These are phyloP conservation scores for Delonix regia DNA, from an alignment of 306 rosid genomes.

Conservation along the genomic window DNA sequence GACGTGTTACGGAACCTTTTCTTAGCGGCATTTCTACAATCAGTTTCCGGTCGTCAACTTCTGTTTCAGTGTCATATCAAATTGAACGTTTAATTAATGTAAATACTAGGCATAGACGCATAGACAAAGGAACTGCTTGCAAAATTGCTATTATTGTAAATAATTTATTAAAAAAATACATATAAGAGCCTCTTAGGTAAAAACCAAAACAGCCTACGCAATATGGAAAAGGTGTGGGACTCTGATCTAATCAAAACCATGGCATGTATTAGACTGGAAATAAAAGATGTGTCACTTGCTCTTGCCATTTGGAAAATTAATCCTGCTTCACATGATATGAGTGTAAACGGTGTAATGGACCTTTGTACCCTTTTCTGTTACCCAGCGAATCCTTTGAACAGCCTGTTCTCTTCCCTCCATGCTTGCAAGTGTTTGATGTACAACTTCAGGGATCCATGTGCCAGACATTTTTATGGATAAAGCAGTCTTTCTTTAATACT, in stretches of 20 bases:
- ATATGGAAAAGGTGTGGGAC: conserved; percentile 52
- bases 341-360: conserved; percentile 29
- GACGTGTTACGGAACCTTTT: not conserved
- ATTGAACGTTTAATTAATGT: not conserved
- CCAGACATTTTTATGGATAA: not conserved
- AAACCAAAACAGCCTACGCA: conserved; percentile 53
- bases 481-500: conserved; percentile 20
- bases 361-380: conserved; percentile 33
- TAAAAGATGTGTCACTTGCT: conserved; percentile 34
- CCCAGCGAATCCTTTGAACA: conserved; percentile 11
- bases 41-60: not conserved
- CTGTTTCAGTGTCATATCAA: not conserved
- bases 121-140: conserved; percentile 35
- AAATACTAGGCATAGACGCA: conserved; percentile 16
- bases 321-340: conserved; percentile 19
- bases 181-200: conserved; percentile 48
- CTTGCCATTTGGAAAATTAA: conserved; percentile 33
- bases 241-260: conserved; percentile 51
- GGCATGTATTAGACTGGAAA: conserved; percentile 41
- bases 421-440: conserved; percentile 29
- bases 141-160: conserved; percentile 52
- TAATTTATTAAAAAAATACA: conserved; percentile 55
- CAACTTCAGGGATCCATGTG: conserved; percentile 9
- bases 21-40: not conserved
- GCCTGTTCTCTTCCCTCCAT: conserved; percentile 23